Percentiles rank a stretch among this genome's conserved stretches.
phyloP scores from a whole-genome alignment of 225 moss, liverwort and hornwort genomes.

The Physcomitrellopsis africana region DNA sequence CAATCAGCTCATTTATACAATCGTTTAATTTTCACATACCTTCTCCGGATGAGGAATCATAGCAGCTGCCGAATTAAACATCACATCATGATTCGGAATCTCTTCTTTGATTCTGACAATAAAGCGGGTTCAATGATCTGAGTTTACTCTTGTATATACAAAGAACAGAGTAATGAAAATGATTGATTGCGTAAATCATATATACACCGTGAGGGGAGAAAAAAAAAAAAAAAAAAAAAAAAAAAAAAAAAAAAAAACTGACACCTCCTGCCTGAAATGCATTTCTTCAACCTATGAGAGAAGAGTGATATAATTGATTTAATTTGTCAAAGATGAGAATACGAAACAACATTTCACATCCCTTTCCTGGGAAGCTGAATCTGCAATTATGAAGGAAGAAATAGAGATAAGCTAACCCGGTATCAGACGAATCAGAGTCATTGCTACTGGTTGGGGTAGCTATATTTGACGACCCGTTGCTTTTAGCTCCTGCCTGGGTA shows the following conservation, averaged over 20 bases:
- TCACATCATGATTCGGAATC: slow-evolving; percentile 42
- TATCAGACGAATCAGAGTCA: slow-evolving; percentile 41
- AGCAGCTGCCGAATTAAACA: slow-evolving; percentile 83
- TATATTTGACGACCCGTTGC: slow-evolving; percentile 32
- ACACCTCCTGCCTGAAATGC: not conserved
- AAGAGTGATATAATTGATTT: not conserved
- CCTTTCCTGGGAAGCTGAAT: not conserved
- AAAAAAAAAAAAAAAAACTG: not conserved
- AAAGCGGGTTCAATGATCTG: slow-evolving; percentile 20
- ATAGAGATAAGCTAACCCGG: slow-evolving; percentile 35
- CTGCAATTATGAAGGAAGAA: slow-evolving; percentile 6
- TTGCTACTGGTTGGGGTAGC: slow-evolving; percentile 35
- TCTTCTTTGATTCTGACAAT: slow-evolving; percentile 49
- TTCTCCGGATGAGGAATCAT: slow-evolving; percentile 98
- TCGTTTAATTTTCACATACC: slow-evolving; percentile 39
- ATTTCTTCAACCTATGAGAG: not conserved
- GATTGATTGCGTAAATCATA: not conserved
- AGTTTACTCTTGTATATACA: not conserved
- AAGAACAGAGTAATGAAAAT: slow-evolving; percentile 2
- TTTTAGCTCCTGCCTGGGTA: slow-evolving; percentile 31
- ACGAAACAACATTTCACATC: not conserved
- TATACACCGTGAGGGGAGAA: not conserved
- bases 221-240: not conserved
- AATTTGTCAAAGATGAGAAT: not conserved
- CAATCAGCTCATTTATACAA: not conserved